A percentile compares a stretch with the other conserved stretches of the same genome.
phyloP scores from a whole-genome alignment of 371 early-diverging fungal genomes.

The Lichtheimia ornata region DNA sequence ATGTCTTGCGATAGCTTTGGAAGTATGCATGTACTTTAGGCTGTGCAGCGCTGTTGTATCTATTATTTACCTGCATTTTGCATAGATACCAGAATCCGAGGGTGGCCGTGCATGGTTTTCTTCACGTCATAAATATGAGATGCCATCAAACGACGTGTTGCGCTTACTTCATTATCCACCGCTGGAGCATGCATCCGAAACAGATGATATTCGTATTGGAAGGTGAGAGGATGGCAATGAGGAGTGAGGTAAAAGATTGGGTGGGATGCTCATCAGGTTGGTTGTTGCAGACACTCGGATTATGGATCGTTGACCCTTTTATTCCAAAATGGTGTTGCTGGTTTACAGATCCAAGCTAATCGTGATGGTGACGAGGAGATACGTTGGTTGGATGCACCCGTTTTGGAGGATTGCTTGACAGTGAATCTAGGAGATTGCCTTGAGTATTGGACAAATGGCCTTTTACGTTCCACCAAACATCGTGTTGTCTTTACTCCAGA shows the following conservation, averaged over 20 bases:
- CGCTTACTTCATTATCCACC: conserved; percentile 57
- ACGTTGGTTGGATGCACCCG: conserved; percentile 57
- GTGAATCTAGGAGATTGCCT: conserved; percentile 69
- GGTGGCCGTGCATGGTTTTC: conserved; percentile 51
- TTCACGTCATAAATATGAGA: conserved; percentile 44
- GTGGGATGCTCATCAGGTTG: too few relatives aligned
- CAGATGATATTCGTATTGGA: conserved; percentile 48
- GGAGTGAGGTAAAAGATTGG: too few relatives aligned
- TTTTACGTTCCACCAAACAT: conserved; percentile 61
- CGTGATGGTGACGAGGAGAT: conserved; percentile 19
- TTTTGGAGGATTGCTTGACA: conserved; percentile 49
- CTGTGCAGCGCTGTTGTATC: too few relatives aligned
- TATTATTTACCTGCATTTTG: neutral
- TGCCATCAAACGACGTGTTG: conserved; percentile 43
- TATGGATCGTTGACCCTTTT: conserved; percentile 66
- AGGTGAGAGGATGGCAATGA: conserved; percentile 27
- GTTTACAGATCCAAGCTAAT: conserved; percentile 58
- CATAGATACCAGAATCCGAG: conserved; percentile 41
- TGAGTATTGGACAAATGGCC: conserved; percentile 64
- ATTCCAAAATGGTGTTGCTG: conserved; percentile 61
- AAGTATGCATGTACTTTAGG: conserved; percentile 11
- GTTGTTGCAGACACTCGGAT: conserved; percentile 46
- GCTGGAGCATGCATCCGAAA: conserved; percentile 11
- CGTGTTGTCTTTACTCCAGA: conserved; percentile 59
- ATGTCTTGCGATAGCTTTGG: conserved; percentile 20